Conservation (phyloP, 192 early-diverging fungal genomes). For the Podila epicladia region DNA sequence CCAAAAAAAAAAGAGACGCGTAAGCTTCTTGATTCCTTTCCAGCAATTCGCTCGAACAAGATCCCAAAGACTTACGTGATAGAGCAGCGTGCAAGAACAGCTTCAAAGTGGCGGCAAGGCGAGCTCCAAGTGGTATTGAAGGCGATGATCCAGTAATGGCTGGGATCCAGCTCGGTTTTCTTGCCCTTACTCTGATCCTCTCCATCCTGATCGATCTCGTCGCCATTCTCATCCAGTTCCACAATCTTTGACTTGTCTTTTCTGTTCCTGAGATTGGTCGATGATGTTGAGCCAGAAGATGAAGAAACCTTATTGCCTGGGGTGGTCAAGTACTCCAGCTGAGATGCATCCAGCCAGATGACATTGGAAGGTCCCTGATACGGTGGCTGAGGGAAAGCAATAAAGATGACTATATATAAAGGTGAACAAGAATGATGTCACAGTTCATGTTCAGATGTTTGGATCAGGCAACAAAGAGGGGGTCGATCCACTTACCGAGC, state of each 20-base stretch:
- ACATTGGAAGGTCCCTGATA: conserved; percentile 63
- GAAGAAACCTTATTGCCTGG: conserved; percentile 6
- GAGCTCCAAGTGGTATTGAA: conserved; percentile 63
- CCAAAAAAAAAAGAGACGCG: not conserved
- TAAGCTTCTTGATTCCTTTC: not conserved
- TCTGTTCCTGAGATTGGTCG: conserved; percentile 11
- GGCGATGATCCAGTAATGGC: conserved; percentile 64
- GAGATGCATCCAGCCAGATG: conserved; percentile 47
- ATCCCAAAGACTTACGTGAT: conserved; percentile 47
- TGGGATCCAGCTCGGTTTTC: conserved; percentile 7
- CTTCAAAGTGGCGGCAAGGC: conserved; percentile 62
- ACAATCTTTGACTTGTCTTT: conserved; percentile 25
- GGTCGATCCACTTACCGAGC: conserved; percentile 37
- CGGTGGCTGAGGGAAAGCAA: conserved; percentile 59
- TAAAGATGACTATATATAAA: conserved; percentile 42
- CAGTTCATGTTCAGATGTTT: not conserved
- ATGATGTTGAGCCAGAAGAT: conserved; percentile 19
- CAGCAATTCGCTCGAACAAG: not conserved
- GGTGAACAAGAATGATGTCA: not conserved
- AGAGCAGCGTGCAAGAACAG: conserved; percentile 57
- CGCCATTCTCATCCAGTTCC: conserved; percentile 38
- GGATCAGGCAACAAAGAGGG: not conserved
- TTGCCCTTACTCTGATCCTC: not conserved
- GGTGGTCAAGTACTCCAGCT: conserved; percentile 34
- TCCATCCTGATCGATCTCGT: conserved; percentile 7